Base-by-base conservation (phyloP, 495 filamentous ascomycete genomes). In the Xylaria castorea region DNA sequence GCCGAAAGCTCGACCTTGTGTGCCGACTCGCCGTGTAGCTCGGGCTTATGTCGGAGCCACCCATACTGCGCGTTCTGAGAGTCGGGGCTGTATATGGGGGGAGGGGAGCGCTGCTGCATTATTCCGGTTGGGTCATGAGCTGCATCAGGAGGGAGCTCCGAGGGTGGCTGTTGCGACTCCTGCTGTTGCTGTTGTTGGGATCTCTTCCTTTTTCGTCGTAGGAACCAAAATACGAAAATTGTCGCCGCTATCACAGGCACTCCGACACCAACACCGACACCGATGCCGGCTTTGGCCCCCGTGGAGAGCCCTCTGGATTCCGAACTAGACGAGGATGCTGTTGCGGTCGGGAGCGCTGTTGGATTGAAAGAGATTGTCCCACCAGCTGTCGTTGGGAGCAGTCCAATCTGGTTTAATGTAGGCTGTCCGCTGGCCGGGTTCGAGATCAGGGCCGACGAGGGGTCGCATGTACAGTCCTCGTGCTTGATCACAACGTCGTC, bases 241-340 rank as follows among this genome's bases (percentile, higher is more conserved):
- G 36, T 44, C 50, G 66, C 66, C 12, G 51, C 66, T 25, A 68
- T 55, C 1, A 68, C 12, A 6, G 66, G 66, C 1, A 68, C 66
- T 40, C 66, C 66, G 7, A 68, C 36, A 32, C 66, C 70, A 5
- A 73, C 53, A 12, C 73, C 77, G 40, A 73, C 57, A 40, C 69
- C 72, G 42, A 79, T 75, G 55, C 77, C 77, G 20, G 53, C 75
- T 48, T 74, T 74, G 53, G 64, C 71, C 16, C 67, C 68, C 3
- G 69, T 46, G 16, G 69, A 68, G 25, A 79, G 70, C 6, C 57
- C 50, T 8, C 51, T 16, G 1, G 51, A 58, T 7, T 51, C 27
- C 3, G 66, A 68, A 44, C 22, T 5, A 3, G 50, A 58, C 27
- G 66, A 53, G 2, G 65, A 68, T 14, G 36, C 66, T 7, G 66